These are phyloP conservation scores for Wilhelminamyces savonicus DNA, from an alignment of 805 yeast genomes.

Conservation along the genomic window DNA sequence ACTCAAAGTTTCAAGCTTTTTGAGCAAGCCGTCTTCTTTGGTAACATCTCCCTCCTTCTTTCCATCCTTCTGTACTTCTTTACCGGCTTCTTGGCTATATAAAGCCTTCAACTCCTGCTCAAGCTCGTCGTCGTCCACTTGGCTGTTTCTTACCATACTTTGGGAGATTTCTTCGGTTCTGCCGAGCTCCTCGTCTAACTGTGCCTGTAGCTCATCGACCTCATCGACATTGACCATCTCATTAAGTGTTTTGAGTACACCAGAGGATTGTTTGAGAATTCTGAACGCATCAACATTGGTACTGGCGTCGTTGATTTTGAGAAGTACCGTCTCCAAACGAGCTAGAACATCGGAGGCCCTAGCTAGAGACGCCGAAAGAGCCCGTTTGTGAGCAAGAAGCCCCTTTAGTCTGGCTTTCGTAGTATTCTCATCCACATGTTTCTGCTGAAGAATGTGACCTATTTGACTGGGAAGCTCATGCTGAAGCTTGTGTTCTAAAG, in stretches of 20 bases:
- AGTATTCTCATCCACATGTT: too few species aligned
- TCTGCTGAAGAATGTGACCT: too few species aligned
- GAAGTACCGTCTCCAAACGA: conserved; percentile 18
- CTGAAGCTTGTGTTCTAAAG: conserved; percentile 14
- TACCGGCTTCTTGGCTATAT: conserved; percentile 9
- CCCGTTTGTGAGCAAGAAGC: conserved; percentile 10
- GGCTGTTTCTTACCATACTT: conserved; percentile 9
- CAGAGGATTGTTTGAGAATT: conserved; percentile 20
- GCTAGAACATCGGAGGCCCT: conserved; percentile 9
- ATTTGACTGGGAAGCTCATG: too few species aligned
- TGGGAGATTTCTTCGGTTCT: conserved; percentile 21
- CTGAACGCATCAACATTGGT: conserved; percentile 18
- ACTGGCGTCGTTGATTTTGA: conserved; percentile 31
- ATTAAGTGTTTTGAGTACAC: conserved; percentile 22
- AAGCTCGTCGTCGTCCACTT: conserved; percentile 18
- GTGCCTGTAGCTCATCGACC: conserved; percentile 19
- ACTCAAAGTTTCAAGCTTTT: conserved; percentile 7
- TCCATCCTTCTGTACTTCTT: conserved; percentile 1
- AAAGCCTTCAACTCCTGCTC: conserved; percentile 24
- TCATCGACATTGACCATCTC: conserved; percentile 18
- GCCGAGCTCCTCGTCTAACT: conserved; percentile 24
- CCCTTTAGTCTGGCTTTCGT: conserved; percentile 11
- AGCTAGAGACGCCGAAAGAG: conserved; percentile 11
- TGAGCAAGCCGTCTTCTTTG: conserved; percentile 4
- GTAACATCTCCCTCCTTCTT: conserved; percentile 1